Evolutionary conservation across 345 rosid species (phyloP), one percentile per base, ranked within the genome.

Genomic region (Eucalyptus caleyi): DNA sequence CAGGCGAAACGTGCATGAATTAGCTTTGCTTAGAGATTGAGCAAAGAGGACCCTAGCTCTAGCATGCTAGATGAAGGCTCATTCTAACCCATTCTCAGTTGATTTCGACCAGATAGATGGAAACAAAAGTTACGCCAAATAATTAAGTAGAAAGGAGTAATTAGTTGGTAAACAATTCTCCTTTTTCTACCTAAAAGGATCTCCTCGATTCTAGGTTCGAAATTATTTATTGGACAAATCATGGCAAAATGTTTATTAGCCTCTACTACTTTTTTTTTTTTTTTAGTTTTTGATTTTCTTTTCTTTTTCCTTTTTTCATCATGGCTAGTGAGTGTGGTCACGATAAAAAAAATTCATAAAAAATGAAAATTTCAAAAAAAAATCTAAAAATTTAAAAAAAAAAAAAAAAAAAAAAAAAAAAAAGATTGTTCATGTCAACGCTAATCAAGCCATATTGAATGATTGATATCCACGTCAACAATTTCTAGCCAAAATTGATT

Each of bases 381-480:
- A 7, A 16, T 4, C 3, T n/a, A n/a, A 65, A 65, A 15, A n/a
- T 14, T n/a, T n/a, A 1, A 16, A 8, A 65, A 65, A 16, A 18
- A 18, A 12, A 16, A 18, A 18, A 12, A n/a, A n/a, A n/a, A n/a
- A n/a, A 65, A 16, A 19, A 19, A 16, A 62, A 62, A 62, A 16
- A 18, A 18, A 12, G 0, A 3, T 30, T 1, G 2, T 62, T 14
- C 5, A 62, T 13, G 3, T 62, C 69, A 62, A 62, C 2, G 1
- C 0, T 62, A 0, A 5, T 6, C 8, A 0, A 1, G 34, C 18
- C 16, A 62, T 62, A 27, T 62, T 30, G 4, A 12, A 62, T 11
- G 0, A 27, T 27, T 6, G n/a, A 27, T 27, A 27, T 65, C 11
- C 11, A n/a, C 10, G 1, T n/a, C 6, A 4, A 6, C 3, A 3